Conservation (phyloP, 2,329 filamentous ascomycete species). For the Apiospora pterosperma region DNA sequence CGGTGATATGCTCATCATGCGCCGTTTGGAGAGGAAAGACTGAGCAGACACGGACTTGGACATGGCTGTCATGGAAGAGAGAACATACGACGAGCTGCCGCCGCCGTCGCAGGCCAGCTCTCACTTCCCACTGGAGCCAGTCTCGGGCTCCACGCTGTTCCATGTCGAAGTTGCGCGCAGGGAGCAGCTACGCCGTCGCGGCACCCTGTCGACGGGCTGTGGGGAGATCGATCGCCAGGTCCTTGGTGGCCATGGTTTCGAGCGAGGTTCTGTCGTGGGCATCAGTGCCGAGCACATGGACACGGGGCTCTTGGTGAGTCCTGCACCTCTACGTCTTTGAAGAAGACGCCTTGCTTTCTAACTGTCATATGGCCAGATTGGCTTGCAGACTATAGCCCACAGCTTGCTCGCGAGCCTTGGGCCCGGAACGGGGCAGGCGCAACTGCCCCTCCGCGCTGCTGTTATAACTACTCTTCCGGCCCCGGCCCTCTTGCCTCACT, state of each 20-base stretch:
- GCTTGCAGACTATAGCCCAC: constrained; percentile 44
- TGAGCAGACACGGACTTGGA: no score
- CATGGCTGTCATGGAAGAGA: background rate
- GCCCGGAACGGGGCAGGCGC: background rate
- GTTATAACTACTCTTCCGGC: constrained; percentile 48
- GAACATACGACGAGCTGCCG: background rate
- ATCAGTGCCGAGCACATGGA: constrained; percentile 50
- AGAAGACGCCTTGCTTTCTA: no score
- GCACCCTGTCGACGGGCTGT: constrained; percentile 40
- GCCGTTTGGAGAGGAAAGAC: background rate
- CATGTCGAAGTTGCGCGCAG: constrained; percentile 34
- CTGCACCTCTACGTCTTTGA: background rate
- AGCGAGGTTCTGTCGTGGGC: constrained; percentile 50
- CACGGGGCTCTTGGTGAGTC: constrained; percentile 43
- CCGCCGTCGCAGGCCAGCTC: constrained; percentile 42
- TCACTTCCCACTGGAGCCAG: constrained; percentile 38
- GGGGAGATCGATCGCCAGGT: constrained; percentile 45
- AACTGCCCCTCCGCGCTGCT: constrained; percentile 25
- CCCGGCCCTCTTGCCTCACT: constrained; percentile 34
- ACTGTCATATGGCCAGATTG: constrained; percentile 26
- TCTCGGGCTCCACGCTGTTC: constrained; percentile 41
- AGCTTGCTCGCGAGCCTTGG: constrained; percentile 28
- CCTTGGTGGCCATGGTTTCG: constrained; percentile 41
- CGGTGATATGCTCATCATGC: background rate
- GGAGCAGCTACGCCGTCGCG: constrained; percentile 25